A percentile compares a stretch with the other conserved stretches of the same genome.
Conservation (phyloP, 2,329 filamentous ascomycete species). For the Phyllosticta citribraziliensis region DNA sequence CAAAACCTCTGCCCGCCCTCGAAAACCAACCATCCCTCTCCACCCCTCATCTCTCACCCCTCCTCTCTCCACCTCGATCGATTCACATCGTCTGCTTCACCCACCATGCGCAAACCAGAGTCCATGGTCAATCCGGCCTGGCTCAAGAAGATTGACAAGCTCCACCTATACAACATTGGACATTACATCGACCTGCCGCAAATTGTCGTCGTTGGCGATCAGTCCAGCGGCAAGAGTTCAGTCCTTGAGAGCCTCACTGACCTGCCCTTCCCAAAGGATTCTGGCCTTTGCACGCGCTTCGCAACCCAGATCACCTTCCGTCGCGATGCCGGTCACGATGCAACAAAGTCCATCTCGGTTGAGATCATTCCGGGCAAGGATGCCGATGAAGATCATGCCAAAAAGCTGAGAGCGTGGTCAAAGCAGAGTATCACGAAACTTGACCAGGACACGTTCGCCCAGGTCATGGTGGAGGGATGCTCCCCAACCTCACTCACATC, state of each 20-base stretch:
- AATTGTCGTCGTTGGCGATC: constrained; percentile 25
- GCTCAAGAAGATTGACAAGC: constrained; percentile 27
- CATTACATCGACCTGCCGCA: constrained; percentile 23
- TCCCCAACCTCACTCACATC: no score
- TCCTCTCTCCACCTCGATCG: not conserved
- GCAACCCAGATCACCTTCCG: constrained; percentile 39
- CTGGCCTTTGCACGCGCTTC: constrained; percentile 34
- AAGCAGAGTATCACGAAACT: constrained; percentile 14
- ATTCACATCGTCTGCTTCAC: not conserved
- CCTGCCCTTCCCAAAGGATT: constrained; percentile 30
- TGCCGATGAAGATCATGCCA: constrained; percentile 12
- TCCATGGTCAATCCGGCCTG: constrained; percentile 5
- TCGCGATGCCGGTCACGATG: constrained; percentile 15
- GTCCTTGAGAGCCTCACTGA: constrained; percentile 25
- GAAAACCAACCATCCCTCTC: no score
- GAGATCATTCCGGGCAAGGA: constrained; percentile 29
- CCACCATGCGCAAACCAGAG: not conserved
- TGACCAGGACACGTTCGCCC: not conserved
- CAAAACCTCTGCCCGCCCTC: not conserved
- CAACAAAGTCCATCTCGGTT: constrained; percentile 20
- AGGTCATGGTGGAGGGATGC: no score
- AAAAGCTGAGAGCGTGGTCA: constrained; percentile 19
- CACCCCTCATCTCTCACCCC: no score
- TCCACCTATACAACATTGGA: constrained; percentile 26
- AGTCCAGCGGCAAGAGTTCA: constrained; percentile 30